A percentile compares a stretch with the other conserved stretches of the same genome.
Conservation (phyloP, 805 yeast species). For the Candida manassasensis region DNA sequence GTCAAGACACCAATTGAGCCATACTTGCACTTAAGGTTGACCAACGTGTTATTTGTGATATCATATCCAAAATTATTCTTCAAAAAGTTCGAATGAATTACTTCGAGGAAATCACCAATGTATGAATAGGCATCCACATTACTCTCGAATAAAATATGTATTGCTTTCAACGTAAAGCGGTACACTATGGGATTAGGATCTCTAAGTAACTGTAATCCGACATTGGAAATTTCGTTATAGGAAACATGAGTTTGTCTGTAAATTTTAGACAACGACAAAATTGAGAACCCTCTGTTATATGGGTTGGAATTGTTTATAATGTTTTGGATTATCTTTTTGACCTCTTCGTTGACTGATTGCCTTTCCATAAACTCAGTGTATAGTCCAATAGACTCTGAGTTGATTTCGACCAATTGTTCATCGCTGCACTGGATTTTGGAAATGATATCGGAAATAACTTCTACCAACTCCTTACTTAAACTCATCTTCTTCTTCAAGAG, state of each 20-base stretch:
- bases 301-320: constrained; percentile 68
- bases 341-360: constrained; percentile 18
- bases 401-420: constrained; percentile 38
- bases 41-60: constrained; percentile 26
- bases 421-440: constrained; percentile 39
- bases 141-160: constrained; percentile 51
- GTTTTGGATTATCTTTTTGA: constrained; percentile 42
- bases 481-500: constrained; percentile 14
- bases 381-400: constrained; percentile 57
- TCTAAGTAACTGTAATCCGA: constrained; percentile 52
- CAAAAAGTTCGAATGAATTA: constrained; percentile 27
- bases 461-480: constrained; percentile 33
- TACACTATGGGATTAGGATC: constrained; percentile 90
- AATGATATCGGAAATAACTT: constrained; percentile 47
- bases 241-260: constrained; percentile 24
- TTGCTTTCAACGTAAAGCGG: constrained; percentile 61
- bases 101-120: constrained; percentile 36
- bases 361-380: constrained; percentile 23
- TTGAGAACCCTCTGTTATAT: constrained; percentile 44
- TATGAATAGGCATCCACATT: constrained; percentile 42
- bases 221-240: constrained; percentile 44
- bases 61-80: constrained; percentile 35
- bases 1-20: constrained; percentile 21
- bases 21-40: constrained; percentile 33
- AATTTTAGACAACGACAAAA: constrained; percentile 27